Evolutionary conservation across 2,329 filamentous ascomycete genomes (phyloP).

Genomic region (Neofusicoccum parvum): DNA sequence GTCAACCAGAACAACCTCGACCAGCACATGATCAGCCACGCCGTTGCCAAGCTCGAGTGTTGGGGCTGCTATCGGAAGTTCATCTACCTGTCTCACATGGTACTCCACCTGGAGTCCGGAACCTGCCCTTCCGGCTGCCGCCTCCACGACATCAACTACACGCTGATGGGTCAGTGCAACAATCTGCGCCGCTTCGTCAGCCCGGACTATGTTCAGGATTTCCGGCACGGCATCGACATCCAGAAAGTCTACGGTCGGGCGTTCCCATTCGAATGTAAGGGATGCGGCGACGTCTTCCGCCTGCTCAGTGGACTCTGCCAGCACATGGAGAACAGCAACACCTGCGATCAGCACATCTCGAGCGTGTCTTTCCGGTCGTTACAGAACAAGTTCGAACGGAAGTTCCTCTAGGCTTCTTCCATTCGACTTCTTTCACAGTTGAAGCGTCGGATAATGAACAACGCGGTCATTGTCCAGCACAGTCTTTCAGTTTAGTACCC

Average conservation of each 20-base stretch:
- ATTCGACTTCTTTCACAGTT: no score
- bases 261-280: background rate
- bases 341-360: background rate
- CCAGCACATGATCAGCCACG: background rate
- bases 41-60: background rate
- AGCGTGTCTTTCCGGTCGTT: background rate
- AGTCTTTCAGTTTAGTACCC: no score
- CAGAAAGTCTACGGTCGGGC: background rate
- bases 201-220: background rate
- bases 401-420: background rate
- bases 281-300: background rate
- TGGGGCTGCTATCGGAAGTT: conserved; percentile 3
- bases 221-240: background rate
- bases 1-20: background rate
- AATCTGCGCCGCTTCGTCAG: background rate
- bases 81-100: background rate
- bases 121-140: background rate
- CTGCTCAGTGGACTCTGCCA: conserved; percentile 7
- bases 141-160: background rate
- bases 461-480: no score
- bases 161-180: background rate
- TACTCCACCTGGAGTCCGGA: conserved; percentile 10
- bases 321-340: background rate
- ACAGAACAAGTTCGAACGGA: background rate
- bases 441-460: no score